Evolutionary conservation across 345 rosid species (phyloP).

Genomic region (Linum lewisii): DNA sequence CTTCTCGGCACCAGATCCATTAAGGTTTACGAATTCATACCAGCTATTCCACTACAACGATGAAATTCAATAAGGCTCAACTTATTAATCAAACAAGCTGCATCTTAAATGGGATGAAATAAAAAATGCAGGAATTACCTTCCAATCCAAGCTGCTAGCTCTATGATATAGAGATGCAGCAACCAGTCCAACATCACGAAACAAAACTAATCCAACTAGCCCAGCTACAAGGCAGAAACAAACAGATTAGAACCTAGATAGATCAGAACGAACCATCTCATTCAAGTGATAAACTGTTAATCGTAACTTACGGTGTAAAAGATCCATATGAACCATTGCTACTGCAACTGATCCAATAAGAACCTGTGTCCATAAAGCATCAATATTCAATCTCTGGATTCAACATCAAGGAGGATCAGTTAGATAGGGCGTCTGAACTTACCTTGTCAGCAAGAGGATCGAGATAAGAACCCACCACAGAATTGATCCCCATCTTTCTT

Average conservation of each 20-base stretch:
- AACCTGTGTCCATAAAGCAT: conserved; percentile 39
- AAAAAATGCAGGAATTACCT: conserved; percentile 31
- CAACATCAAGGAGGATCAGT: too few relatives aligned
- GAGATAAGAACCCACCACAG: conserved; percentile 94
- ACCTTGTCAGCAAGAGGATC: conserved; percentile 99
- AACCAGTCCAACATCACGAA: conserved; percentile 65
- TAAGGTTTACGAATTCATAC: conserved; percentile 71
- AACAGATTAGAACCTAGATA: neutral
- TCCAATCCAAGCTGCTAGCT: conserved; percentile 63
- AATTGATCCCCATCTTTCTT: conserved; percentile 76
- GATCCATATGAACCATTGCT: conserved; percentile 77
- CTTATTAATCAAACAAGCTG: too few relatives aligned
- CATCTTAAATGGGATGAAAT: neutral
- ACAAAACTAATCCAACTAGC: conserved; percentile 67
- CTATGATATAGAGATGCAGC: conserved; percentile 75
- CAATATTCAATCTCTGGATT: neutral
- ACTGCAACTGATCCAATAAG: conserved; percentile 82
- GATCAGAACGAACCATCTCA: neutral
- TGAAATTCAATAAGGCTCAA: conserved; percentile 5
- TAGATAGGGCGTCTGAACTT: conserved; percentile 1
- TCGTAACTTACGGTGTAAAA: conserved; percentile 58
- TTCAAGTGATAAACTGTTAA: neutral
- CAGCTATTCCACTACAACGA: conserved; percentile 60
- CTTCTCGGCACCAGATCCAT: conserved; percentile 61
- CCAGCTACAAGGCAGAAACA: conserved; percentile 43